These are phyloP conservation scores for Athelia psychrophila DNA, from an alignment of 1,284 basidiomycete species.

Conservation along the genomic window DNA sequence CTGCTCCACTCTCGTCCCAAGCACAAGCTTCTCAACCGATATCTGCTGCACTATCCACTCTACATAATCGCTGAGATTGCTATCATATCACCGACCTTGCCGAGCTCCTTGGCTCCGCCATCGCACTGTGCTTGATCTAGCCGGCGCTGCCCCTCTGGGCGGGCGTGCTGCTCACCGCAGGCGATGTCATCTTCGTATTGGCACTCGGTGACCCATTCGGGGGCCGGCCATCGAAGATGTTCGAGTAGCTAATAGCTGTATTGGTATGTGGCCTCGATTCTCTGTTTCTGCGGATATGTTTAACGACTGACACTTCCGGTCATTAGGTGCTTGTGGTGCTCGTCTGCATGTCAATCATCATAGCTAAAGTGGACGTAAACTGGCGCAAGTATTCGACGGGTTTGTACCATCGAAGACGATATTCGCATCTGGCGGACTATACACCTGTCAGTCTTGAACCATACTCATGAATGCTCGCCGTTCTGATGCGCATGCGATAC, in stretches of 20 bases:
- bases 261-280: too few species aligned
- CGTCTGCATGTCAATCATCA: constrained; percentile 79
- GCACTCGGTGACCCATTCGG: constrained; percentile 59
- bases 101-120: constrained; percentile 71
- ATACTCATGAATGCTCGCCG: constrained; percentile 1
- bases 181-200: constrained; percentile 81
- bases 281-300: too few species aligned
- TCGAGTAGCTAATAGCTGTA: constrained; percentile 81
- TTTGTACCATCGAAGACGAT: constrained; percentile 77
- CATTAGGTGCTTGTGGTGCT: constrained; percentile 84
- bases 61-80: constrained; percentile 74
- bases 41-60: constrained; percentile 67
- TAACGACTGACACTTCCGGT: background rate
- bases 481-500: constrained; percentile 1
- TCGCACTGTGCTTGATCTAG: constrained; percentile 74
- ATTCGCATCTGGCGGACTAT: constrained; percentile 64
- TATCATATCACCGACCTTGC: constrained; percentile 80
- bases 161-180: constrained; percentile 80
- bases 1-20: constrained; percentile 65
- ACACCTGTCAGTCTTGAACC: constrained; percentile 47
- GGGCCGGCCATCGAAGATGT: constrained; percentile 58
- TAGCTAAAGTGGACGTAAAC: constrained; percentile 69
- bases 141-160: constrained; percentile 78
- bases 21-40: constrained; percentile 60
- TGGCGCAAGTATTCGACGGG: constrained; percentile 85